These are phyloP conservation scores for Iberis pinnata DNA, from an alignment of 345 rosid genomes.

Conservation along the genomic window DNA sequence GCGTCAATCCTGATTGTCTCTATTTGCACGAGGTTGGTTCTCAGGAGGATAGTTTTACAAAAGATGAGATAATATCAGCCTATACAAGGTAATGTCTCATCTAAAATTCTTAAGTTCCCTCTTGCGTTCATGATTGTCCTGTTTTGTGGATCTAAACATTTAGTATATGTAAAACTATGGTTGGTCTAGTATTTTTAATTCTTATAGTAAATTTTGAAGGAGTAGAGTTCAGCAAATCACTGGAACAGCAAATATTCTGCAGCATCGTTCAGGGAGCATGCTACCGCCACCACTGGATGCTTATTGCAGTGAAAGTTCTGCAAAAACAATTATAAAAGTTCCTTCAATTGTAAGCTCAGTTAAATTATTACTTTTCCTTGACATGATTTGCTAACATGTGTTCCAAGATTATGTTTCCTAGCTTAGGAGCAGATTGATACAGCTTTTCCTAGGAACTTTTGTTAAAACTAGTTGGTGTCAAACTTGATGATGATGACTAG, in stretches of 20 bases:
- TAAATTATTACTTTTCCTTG: not conserved
- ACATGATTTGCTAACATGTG: not conserved
- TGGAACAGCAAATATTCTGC: slow-evolving; percentile 45
- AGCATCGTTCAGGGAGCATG: slow-evolving; percentile 54
- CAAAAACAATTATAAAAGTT: slow-evolving; percentile 48
- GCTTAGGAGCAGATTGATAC: slow-evolving; percentile 1
- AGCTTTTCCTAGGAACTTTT: not conserved
- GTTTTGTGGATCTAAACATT: not conserved
- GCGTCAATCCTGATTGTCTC: slow-evolving; percentile 64
- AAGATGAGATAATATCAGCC: slow-evolving; percentile 65
- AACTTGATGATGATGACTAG: no score
- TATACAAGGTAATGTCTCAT: slow-evolving; percentile 39
- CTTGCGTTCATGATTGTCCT: not conserved
- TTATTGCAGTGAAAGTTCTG: slow-evolving; percentile 29
- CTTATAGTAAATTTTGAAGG: slow-evolving; percentile 41
- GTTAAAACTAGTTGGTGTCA: not conserved
- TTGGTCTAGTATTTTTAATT: slow-evolving; percentile 24
- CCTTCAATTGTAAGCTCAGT: slow-evolving; percentile 48
- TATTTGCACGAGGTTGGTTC: slow-evolving; percentile 72
- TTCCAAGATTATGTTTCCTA: not conserved
- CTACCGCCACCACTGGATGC: slow-evolving; percentile 73
- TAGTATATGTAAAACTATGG: slow-evolving; percentile 14
- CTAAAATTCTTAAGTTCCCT: not conserved
- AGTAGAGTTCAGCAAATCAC: slow-evolving; percentile 73
- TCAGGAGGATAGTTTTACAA: slow-evolving; percentile 67